Evolutionary conservation across 2,329 filamentous ascomycete species (phyloP).

Genomic region (Stagonosporopsis vannaccii): DNA sequence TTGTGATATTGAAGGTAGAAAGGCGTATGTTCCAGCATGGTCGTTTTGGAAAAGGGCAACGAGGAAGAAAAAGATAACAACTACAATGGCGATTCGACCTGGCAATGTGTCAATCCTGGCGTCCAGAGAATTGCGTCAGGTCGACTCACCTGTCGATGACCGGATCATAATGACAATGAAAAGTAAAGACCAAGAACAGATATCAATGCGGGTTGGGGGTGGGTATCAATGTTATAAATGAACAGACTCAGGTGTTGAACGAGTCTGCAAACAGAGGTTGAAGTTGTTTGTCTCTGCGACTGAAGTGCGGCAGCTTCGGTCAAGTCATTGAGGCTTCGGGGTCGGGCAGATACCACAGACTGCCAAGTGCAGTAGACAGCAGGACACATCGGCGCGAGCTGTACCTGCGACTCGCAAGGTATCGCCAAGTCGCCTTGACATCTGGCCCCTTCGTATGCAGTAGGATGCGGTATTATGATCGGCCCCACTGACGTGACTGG

Average conservation of each 20-base stretch:
- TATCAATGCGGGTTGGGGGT: not conserved
- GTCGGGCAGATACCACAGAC: slow-evolving; percentile 13
- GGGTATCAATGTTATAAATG: not conserved
- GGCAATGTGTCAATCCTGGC: slow-evolving; percentile 16
- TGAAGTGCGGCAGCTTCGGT: not conserved
- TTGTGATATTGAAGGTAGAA: slow-evolving; percentile 30
- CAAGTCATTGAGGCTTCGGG: slow-evolving; percentile 13
- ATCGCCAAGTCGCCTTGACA: slow-evolving; percentile 16
- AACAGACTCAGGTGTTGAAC: slow-evolving; percentile 17
- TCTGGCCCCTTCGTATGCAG: not conserved
- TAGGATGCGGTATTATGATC: slow-evolving; percentile 12
- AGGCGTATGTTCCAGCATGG: slow-evolving; percentile 32
- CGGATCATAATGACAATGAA: slow-evolving; percentile 25
- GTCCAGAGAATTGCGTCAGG: not conserved
- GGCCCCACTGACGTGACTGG: slow-evolving; percentile 6
- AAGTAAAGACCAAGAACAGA: not conserved
- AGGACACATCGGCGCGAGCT: slow-evolving; percentile 2
- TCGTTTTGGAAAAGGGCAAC: slow-evolving; percentile 38
- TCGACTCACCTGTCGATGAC: slow-evolving; percentile 31
- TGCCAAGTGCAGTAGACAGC: slow-evolving; percentile 20
- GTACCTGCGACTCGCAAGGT: slow-evolving; percentile 16
- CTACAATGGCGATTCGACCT: slow-evolving; percentile 33
- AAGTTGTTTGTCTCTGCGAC: not conserved
- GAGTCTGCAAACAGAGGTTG: slow-evolving; percentile 8
- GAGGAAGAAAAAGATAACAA: slow-evolving; percentile 35